A percentile compares a stretch with the other conserved stretches of the same genome.
These are phyloP conservation scores for Marchantia polymorpha DNA, from an alignment of 225 moss, liverwort and hornwort genomes.

Conservation along the genomic window DNA sequence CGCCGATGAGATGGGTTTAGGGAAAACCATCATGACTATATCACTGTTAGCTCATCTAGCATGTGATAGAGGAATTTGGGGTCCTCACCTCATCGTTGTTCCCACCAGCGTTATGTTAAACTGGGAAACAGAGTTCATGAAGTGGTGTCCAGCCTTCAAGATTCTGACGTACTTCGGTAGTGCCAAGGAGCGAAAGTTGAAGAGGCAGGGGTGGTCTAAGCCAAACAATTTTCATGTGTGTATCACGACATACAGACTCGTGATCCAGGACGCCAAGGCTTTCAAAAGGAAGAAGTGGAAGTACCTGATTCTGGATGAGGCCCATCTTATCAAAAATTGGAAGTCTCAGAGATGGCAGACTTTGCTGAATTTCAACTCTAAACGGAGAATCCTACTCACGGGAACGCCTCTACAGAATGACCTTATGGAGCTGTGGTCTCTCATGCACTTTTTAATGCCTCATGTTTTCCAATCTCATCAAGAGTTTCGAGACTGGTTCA, in stretches of 20 bases:
- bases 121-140: conserved; percentile 99
- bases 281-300: conserved; percentile 99
- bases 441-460: conserved; percentile 99
- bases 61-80: conserved; percentile 98
- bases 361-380: conserved; percentile 92
- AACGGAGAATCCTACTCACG: conserved; percentile 87
- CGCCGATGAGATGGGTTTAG: conserved; percentile 98
- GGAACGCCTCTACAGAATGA: conserved; percentile 98
- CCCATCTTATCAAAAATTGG: conserved; percentile 99
- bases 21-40: conserved; percentile 99
- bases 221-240: conserved; percentile 94
- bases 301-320: conserved; percentile 94
- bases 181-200: conserved; percentile 85
- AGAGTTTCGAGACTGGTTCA: conserved; percentile 99
- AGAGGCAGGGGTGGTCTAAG: conserved; percentile 97
- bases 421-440: conserved; percentile 98
- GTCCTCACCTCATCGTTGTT: conserved; percentile 94
- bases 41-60: conserved; percentile 90
- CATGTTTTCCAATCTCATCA: conserved; percentile 98
- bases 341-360: conserved; percentile 99
- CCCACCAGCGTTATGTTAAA: conserved; percentile 99
- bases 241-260: conserved; percentile 92
- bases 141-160: conserved; percentile 99
- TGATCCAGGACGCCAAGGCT: conserved; percentile 98
- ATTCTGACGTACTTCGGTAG: conserved; percentile 97